Evolutionary conservation across 768 basidiomycete genomes (phyloP).

Genomic region (Mycena chlorophos): DNA sequence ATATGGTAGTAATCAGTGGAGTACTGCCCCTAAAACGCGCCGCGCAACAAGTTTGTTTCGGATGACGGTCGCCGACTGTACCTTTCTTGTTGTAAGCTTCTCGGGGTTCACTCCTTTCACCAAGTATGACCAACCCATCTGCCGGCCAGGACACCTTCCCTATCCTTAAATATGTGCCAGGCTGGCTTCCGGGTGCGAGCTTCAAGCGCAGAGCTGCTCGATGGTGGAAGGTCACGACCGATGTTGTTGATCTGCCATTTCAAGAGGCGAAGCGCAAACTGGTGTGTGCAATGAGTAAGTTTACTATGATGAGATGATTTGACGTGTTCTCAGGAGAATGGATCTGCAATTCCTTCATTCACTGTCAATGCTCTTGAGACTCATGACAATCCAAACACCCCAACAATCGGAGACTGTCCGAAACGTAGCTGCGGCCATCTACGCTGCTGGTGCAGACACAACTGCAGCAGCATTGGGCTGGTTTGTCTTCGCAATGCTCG

Average conservation of each 20-base stretch:
- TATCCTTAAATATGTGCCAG: background rate
- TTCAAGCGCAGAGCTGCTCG: background rate
- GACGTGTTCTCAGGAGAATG: background rate
- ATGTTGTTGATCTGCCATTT: background rate
- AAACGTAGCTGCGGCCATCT: background rate
- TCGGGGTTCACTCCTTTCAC: too few species aligned
- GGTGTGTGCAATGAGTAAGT: too few species aligned
- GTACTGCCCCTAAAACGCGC: too few species aligned
- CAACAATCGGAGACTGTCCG: background rate
- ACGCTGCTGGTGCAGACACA: background rate
- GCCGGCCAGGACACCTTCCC: background rate
- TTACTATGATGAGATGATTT: background rate
- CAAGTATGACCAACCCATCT: too few species aligned
- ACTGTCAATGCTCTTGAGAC: background rate
- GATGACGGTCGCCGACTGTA: too few species aligned
- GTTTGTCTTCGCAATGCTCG: conserved; percentile 26
- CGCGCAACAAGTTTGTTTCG: too few species aligned
- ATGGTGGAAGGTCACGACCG: background rate
- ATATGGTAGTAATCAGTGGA: too few species aligned
- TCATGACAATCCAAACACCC: background rate
- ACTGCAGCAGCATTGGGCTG: conserved; percentile 15
- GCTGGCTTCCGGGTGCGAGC: background rate
- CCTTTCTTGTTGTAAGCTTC: too few species aligned
- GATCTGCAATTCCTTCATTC: background rate
- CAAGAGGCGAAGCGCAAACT: background rate